phyloP scores from a whole-genome alignment of 1,284 basidiomycete species.

The Leccinum laetum region DNA sequence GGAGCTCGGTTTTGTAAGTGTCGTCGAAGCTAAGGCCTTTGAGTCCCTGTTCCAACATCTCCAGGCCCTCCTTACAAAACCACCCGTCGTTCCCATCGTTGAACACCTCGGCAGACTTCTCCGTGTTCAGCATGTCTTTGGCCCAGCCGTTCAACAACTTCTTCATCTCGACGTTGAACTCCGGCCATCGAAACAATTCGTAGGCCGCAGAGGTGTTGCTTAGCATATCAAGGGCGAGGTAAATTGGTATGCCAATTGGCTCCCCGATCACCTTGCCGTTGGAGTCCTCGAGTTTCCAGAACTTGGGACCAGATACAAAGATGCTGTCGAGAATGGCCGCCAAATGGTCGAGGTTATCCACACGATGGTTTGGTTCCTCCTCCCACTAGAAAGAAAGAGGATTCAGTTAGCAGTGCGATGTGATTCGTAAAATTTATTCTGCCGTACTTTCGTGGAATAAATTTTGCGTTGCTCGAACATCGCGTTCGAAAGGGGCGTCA shows the following conservation, averaged over 20 bases:
- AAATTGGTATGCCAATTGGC: constrained; percentile 21
- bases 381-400: constrained; percentile 4
- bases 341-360: constrained; percentile 8
- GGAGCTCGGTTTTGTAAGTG: not conserved
- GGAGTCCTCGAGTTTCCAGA: constrained; percentile 2
- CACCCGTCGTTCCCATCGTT: not conserved
- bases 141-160: constrained; percentile 9
- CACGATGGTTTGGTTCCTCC: not conserved
- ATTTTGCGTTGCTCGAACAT: constrained; percentile 17
- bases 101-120: not conserved
- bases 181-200: constrained; percentile 15
- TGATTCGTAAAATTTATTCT: not conserved
- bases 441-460: constrained; percentile 7
- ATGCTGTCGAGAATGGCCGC: constrained; percentile 12
- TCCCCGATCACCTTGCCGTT: constrained; percentile 12
- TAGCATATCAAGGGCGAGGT: constrained; percentile 25
- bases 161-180: not conserved
- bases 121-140: constrained; percentile 5
- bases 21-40: not conserved
- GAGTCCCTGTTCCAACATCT: not conserved
- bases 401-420: not conserved
- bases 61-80: not conserved
- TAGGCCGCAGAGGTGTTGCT: constrained; percentile 25
- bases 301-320: constrained; percentile 9
- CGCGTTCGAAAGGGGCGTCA: not conserved